phyloP scores from a whole-genome alignment of 495 filamentous ascomycete genomes.

The Tuber aestivum region DNA sequence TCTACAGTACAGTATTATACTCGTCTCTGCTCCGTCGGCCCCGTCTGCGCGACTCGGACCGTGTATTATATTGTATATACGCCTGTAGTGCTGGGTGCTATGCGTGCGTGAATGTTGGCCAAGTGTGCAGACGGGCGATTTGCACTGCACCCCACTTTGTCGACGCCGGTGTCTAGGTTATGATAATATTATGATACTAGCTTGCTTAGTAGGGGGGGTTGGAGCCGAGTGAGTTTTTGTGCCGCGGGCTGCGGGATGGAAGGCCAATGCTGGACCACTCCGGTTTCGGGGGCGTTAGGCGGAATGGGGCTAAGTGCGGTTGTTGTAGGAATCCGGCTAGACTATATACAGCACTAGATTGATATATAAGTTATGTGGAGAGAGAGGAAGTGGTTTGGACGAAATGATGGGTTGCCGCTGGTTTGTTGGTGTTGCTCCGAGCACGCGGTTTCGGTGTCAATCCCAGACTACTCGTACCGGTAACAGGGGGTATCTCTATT shows the following conservation, averaged over 20 bases:
- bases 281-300: neutral
- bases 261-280: too few species aligned
- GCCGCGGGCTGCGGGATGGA: neutral
- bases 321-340: neutral
- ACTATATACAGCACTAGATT: neutral
- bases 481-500: neutral
- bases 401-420: neutral
- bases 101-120: too few species aligned
- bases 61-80: neutral
- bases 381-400: neutral
- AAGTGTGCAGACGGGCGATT: too few species aligned
- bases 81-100: too few species aligned
- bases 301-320: neutral
- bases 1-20: too few species aligned
- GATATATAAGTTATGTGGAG: too few species aligned
- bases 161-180: neutral
- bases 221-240: neutral
- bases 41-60: neutral
- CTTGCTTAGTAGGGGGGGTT: neutral
- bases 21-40: neutral
- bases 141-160: too few species aligned
- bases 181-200: too few species aligned
- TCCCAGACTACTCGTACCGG: too few species aligned
- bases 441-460: neutral
- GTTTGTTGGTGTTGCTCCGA: neutral